Evolutionary conservation across 2,329 filamentous ascomycete species (phyloP).

Genomic region (Penicillium sp.): DNA sequence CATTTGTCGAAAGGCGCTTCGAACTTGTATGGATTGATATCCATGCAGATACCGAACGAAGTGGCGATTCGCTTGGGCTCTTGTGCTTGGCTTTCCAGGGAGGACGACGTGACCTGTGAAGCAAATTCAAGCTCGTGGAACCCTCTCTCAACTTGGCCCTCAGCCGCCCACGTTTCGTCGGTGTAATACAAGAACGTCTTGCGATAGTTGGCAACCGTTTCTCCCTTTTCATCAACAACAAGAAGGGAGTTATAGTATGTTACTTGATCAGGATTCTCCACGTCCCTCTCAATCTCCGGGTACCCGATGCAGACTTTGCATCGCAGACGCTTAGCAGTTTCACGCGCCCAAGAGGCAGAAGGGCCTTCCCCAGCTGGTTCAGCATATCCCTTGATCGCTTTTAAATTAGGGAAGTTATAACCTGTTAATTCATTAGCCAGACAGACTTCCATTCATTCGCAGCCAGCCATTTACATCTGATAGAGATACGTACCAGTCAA

Average conservation of each 20-base stretch:
- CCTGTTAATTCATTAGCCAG: slow-evolving; percentile 37
- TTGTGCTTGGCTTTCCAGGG: background rate
- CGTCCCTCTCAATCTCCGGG: slow-evolving; percentile 47
- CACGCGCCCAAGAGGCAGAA: slow-evolving; percentile 56
- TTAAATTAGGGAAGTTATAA: slow-evolving; percentile 60
- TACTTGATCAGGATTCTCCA: slow-evolving; percentile 7
- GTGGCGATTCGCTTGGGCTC: slow-evolving; percentile 34
- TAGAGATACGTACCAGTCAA: slow-evolving; percentile 50
- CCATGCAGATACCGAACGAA: slow-evolving; percentile 51
- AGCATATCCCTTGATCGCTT: slow-evolving; percentile 56
- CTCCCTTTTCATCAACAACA: slow-evolving; percentile 53
- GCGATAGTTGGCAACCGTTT: slow-evolving; percentile 58
- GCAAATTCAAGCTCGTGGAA: slow-evolving; percentile 29
- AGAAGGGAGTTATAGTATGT: slow-evolving; percentile 58
- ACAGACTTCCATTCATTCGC: background rate
- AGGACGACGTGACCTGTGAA: background rate
- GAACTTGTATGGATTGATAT: slow-evolving; percentile 62
- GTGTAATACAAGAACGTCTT: slow-evolving; percentile 65
- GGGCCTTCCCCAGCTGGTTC: slow-evolving; percentile 56
- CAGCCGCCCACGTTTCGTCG: slow-evolving; percentile 61
- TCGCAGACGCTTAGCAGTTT: slow-evolving; percentile 51
- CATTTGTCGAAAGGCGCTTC: slow-evolving; percentile 54
- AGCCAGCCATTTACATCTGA: too few relatives aligned
- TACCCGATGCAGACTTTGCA: slow-evolving; percentile 64
- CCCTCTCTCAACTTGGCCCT: slow-evolving; percentile 43